Base-by-base conservation (phyloP, 1,284 basidiomycete genomes). In the Phenoliferia sp. region DNA sequence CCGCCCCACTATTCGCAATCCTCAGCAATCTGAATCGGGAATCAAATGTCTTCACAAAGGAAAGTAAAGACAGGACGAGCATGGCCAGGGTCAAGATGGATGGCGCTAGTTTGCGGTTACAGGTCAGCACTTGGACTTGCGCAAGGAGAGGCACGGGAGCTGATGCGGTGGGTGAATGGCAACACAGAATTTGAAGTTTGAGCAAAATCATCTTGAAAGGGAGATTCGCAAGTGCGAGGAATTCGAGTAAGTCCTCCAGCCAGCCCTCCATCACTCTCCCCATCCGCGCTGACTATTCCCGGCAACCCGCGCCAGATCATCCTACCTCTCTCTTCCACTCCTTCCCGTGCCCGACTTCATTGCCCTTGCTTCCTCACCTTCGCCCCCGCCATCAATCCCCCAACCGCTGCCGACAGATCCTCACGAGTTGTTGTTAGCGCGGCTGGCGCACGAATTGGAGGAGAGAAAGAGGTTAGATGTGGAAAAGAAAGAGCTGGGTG, bases 201-300 rank as follows among this genome's bases (percentile, higher is more conserved):
- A 76, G 65, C 68, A 69, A 28, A 71, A 73, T 36, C 73, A 76
- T 60, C 69, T 76, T 29, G 68, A 72, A 62, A 60, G 70, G 2
- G 75, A 76, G 59, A 76, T 76, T 59, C 59, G 62, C 1, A 69
- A 71, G 15, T 74, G 73, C 61, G 65, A 74, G 39, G 72, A 75
- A 54, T 76, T 71, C 61, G 71, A 73, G 75, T 75, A 36, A 56
- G 52, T 58, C 29, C 19, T 31, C 17, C 16, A 15, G 32, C 48
- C 22, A 22, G 22, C 36, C 26, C 22, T 26, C 5, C 19, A 5
- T 5, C 28, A 26, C 36, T 33, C 32, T 7, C 52, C 15, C 1
- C 52, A 10, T 2, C n/a, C n/a, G n/a, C n/a, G 33, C 52, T 61
- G 17, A 28, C 52, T 29, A 17, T 12, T 22, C 16, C 34, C n/a